phyloP scores from a whole-genome alignment of 495 filamentous ascomycete genomes.

The Delitschia confertaspora region DNA sequence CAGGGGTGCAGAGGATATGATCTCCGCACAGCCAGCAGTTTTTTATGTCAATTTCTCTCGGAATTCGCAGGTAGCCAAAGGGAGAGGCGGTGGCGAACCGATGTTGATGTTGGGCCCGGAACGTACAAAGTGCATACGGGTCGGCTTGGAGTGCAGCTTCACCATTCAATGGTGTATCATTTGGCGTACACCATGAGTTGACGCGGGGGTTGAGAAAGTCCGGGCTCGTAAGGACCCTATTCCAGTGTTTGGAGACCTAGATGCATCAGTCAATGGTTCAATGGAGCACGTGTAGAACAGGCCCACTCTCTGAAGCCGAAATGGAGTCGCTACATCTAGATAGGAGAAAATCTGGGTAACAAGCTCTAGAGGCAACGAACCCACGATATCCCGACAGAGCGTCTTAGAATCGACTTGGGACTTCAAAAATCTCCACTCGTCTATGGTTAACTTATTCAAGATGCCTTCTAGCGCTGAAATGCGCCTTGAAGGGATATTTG shows the following conservation, averaged over 20 bases:
- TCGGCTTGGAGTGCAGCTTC: neutral
- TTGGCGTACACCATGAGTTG: constrained; percentile 5
- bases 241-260: constrained; percentile 24
- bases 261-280: too few relatives aligned
- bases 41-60: neutral
- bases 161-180: neutral
- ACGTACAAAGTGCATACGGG: constrained; percentile 4
- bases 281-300: too few relatives aligned
- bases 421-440: constrained; percentile 13
- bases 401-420: constrained; percentile 4
- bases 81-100: constrained; percentile 5
- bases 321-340: constrained; percentile 17
- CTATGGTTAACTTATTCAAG: constrained; percentile 1
- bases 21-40: constrained; percentile 4
- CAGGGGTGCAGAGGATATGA: too few relatives aligned
- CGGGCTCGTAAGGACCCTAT: constrained; percentile 1
- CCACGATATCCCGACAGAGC: constrained; percentile 22
- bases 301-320: constrained; percentile 14
- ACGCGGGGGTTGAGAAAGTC: constrained; percentile 3
- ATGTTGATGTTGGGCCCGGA: constrained; percentile 8
- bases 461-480: constrained; percentile 11
- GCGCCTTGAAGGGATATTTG: neutral
- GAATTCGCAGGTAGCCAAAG: too few relatives aligned
- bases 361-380: constrained; percentile 18
- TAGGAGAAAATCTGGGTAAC: constrained; percentile 16